phyloP scores from a whole-genome alignment of 805 yeast genomes.

The Pichia phayaonensis region DNA sequence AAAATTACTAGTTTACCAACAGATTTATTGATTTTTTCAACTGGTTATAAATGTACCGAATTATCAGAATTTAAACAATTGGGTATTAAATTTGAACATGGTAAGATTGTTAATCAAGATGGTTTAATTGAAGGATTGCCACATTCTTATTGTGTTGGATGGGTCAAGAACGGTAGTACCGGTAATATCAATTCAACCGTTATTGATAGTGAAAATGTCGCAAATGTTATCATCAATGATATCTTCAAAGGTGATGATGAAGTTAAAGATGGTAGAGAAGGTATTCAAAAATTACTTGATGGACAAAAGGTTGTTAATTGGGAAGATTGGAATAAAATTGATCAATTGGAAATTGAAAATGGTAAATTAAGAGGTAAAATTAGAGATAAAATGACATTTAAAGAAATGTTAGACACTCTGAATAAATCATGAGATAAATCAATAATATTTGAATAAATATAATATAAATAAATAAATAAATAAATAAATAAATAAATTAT shows the following conservation, averaged over 20 bases:
- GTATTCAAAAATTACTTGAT: slow-evolving; percentile 17
- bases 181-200: slow-evolving; percentile 92
- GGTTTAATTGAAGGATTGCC: slow-evolving; percentile 35
- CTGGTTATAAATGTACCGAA: slow-evolving; percentile 74
- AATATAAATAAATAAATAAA: slow-evolving; percentile 4
- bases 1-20: slow-evolving; percentile 29
- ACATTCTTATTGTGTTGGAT: slow-evolving; percentile 77
- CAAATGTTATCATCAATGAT: slow-evolving; percentile 56
- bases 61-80: slow-evolving; percentile 48
- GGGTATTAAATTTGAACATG: slow-evolving; percentile 41
- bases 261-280: slow-evolving; percentile 23
- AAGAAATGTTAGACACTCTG: slow-evolving; percentile 34
- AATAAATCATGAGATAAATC: neutral
- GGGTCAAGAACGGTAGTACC: slow-evolving; percentile 80
- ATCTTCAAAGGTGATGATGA: slow-evolving; percentile 11
- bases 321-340: slow-evolving; percentile 60
- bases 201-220: slow-evolving; percentile 73
- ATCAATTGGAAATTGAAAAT: slow-evolving; percentile 40
- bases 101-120: slow-evolving; percentile 36
- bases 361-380: slow-evolving; percentile 47
- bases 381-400: slow-evolving; percentile 47
- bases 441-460: slow-evolving; percentile 1
- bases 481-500: slow-evolving; percentile 10
- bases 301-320: slow-evolving; percentile 40
- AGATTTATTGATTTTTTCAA: slow-evolving; percentile 69